These are phyloP conservation scores for Peronospora belbahrii DNA, from an alignment of 352 stramenopile genomes.

Conservation along the genomic window DNA sequence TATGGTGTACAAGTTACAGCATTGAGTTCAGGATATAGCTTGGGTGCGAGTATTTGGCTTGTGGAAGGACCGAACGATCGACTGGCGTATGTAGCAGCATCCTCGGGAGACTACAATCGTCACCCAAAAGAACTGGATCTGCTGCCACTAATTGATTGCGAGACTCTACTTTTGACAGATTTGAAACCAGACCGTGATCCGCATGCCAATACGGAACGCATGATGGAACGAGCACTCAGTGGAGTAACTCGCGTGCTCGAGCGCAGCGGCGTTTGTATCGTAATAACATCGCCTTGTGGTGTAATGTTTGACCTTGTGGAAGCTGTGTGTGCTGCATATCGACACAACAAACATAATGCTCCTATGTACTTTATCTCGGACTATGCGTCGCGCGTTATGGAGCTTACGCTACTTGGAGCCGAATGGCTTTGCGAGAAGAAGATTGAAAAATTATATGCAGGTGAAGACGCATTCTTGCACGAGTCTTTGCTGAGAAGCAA, in stretches of 20 bases:
- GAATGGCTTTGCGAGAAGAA: constrained; percentile 85
- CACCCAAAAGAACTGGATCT: constrained; percentile 81
- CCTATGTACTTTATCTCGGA: constrained; percentile 68
- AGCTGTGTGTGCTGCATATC: constrained; percentile 43
- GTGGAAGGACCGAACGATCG: constrained; percentile 60
- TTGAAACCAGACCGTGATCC: constrained; percentile 68
- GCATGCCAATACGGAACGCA: constrained; percentile 57
- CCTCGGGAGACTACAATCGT: constrained; percentile 76
- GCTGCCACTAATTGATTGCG: constrained; percentile 61
- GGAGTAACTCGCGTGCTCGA: constrained; percentile 52
- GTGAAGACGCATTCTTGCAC: constrained; percentile 65
- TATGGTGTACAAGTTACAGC: constrained; percentile 70
- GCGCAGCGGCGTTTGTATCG: constrained; percentile 57
- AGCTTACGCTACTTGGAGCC: constrained; percentile 46
- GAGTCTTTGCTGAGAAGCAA: constrained; percentile 44
- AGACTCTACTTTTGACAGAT: constrained; percentile 71
- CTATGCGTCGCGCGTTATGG: constrained; percentile 36
- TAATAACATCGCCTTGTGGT: constrained; percentile 50
- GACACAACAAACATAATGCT: constrained; percentile 39
- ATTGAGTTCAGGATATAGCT: constrained; percentile 64
- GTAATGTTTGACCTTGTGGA: constrained; percentile 78
- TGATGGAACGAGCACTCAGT: constrained; percentile 60
- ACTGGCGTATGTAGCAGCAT: constrained; percentile 65
- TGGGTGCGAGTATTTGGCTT: constrained; percentile 67
- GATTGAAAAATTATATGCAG: constrained; percentile 63